Conservation (phyloP, 2,329 filamentous ascomycete species). For the Fusarium abutilonis region DNA sequence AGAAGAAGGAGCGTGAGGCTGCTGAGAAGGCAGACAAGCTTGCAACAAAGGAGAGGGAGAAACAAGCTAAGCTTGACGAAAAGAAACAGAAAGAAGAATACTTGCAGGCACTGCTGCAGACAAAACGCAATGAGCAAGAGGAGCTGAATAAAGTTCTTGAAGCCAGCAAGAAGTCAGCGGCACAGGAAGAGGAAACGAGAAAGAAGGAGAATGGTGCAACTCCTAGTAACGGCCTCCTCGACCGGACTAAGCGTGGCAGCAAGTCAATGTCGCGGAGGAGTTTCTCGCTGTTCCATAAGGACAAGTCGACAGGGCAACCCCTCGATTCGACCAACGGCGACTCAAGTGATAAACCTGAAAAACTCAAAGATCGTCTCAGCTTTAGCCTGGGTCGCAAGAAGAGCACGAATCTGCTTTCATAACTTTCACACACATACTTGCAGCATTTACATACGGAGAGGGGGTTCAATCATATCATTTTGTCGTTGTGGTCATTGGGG, state of each 20-base stretch:
- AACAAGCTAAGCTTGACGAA: constrained; percentile 57
- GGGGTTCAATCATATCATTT: constrained; percentile 18
- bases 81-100: constrained; percentile 62
- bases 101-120: constrained; percentile 56
- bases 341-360: constrained; percentile 57
- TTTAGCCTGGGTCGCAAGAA: constrained; percentile 77
- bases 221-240: constrained; percentile 61
- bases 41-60: constrained; percentile 54
- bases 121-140: constrained; percentile 65
- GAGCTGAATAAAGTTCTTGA: constrained; percentile 72
- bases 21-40: constrained; percentile 66
- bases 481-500: constrained; percentile 23
- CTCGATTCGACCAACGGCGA: constrained; percentile 37
- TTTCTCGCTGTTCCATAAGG: constrained; percentile 71
- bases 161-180: constrained; percentile 70
- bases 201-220: constrained; percentile 54
- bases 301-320: constrained; percentile 51
- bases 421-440: constrained; percentile 20
- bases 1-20: constrained; percentile 73
- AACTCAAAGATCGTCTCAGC: constrained; percentile 71
- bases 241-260: constrained; percentile 74
- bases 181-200: constrained; percentile 58
- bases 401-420: constrained; percentile 61
- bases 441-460: constrained; percentile 24
- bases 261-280: constrained; percentile 84